Percentiles rank a stretch among this genome's conserved stretches.
Conservation (phyloP, 2,329 filamentous ascomycete genomes). For the Verticillium nubilum region DNA sequence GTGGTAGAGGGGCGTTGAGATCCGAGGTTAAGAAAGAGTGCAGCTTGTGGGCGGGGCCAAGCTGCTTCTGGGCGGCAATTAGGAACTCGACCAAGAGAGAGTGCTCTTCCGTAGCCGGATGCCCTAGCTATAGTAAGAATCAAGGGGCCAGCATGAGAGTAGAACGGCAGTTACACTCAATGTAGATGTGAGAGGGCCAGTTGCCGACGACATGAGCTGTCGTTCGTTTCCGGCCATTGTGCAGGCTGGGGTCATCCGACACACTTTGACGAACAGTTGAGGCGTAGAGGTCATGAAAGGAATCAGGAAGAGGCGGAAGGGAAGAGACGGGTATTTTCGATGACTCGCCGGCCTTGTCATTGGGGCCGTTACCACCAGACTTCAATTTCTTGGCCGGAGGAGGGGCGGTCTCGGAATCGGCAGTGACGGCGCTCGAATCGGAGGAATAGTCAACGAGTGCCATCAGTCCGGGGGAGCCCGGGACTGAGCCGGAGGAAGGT, state of each 20-base stretch:
- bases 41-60: slow-evolving; percentile 35
- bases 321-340: slow-evolving; percentile 9
- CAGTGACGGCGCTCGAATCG: slow-evolving; percentile 26
- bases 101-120: slow-evolving; percentile 44
- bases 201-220: slow-evolving; percentile 82
- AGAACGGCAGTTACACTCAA: slow-evolving; percentile 71
- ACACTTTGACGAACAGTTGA: slow-evolving; percentile 72
- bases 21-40: slow-evolving; percentile 71
- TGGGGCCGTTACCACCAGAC: slow-evolving; percentile 13
- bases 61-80: slow-evolving; percentile 24
- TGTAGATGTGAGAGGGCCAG: slow-evolving; percentile 89
- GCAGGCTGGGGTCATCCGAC: slow-evolving; percentile 75
- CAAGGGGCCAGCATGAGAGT: not conserved
- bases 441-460: slow-evolving; percentile 62
- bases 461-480: slow-evolving; percentile 33
- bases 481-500: not conserved
- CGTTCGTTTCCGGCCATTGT: slow-evolving; percentile 76
- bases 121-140: slow-evolving; percentile 36
- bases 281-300: slow-evolving; percentile 88
- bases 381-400: slow-evolving; percentile 33
- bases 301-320: slow-evolving; percentile 69
- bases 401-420: slow-evolving; percentile 12
- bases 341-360: not conserved
- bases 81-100: slow-evolving; percentile 38
- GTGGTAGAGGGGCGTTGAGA: slow-evolving; percentile 68